Base-by-base conservation (phyloP, 148 eudicot genomes). In the Pouteria glomerata region DNA sequence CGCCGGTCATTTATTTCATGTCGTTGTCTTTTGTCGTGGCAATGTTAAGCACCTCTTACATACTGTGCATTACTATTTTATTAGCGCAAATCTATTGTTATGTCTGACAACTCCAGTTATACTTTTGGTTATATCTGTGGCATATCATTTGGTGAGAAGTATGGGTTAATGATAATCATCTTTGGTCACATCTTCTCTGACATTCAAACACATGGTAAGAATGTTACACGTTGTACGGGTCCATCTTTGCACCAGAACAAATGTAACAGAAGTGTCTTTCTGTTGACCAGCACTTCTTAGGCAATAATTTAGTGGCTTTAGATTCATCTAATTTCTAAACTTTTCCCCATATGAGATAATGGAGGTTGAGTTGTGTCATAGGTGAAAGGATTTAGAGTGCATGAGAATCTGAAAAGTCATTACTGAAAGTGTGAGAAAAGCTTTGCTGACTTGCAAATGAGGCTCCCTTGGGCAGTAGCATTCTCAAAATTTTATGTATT, bases 11-110 rank as follows among this genome's bases (percentile, higher is more conserved):
- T 55, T 14, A 1, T 55, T 69, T 55, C 51, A 57, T 41, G 26
- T 26, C 18, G 53, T n/a, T n/a, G n/a, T n/a, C n/a, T n/a, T n/a
- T n/a, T n/a, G n/a, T n/a, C n/a, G 35, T 1, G 23, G 2, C 35
- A 15, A 18, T 68, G 13, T 35, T 8, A 50, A 68, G 27, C 33
- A 21, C 14, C 51, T 41, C 52, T 41, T 64, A 24, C 1, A 0
- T 24, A 42, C n/a, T 26, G 52, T 27, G 6, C 34, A 42, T n/a
- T 61, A 35, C 26, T 7, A 61, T 34, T 34, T 61, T 34, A 35
- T 61, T 61, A 19, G n/a, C 45, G n/a, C 55, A 47, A 33, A 48
- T 53, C 29, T 70, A 48, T 68, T 70, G 34, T 31, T 61, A 29
- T 63, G 15, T 10, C 21, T 75, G 63, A n/a, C 39, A 58, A 48